Percentiles rank a stretch among this genome's conserved stretches.
phyloP scores from a whole-genome alignment of 2,329 filamentous ascomycete genomes.

The Purpureocillium takamizusanense region DNA sequence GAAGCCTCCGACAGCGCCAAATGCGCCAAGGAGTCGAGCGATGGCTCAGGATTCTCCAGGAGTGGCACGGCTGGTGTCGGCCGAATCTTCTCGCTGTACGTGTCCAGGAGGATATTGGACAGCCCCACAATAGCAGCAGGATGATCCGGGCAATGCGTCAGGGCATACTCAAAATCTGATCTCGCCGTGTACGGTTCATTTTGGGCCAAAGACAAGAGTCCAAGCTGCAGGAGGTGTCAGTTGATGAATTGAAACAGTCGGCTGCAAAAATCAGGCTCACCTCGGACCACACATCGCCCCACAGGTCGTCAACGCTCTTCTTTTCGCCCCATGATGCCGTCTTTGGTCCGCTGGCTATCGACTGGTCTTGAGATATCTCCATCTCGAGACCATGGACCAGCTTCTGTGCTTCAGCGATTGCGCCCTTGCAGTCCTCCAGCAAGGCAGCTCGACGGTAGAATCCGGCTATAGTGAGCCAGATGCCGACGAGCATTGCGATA shows the following conservation, averaged over 20 bases:
- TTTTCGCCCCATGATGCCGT: constrained; percentile 67
- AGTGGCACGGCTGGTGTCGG: constrained; percentile 45
- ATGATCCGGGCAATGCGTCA: constrained; percentile 74
- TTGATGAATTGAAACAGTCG: constrained; percentile 1
- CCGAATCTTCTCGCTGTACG: constrained; percentile 63
- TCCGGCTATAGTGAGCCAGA: constrained; percentile 85
- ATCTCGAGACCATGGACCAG: constrained; percentile 63
- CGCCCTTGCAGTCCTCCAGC: constrained; percentile 70
- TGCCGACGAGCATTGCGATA: constrained; percentile 53
- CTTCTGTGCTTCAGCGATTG: constrained; percentile 72
- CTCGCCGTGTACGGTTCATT: constrained; percentile 60
- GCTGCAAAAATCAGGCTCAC: constrained; percentile 37
- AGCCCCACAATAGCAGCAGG: constrained; percentile 71
- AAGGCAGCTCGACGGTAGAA: constrained; percentile 79
- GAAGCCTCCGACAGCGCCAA: constrained; percentile 1
- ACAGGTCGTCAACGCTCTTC: constrained; percentile 74
- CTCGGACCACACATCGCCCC: constrained; percentile 76
- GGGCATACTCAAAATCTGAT: constrained; percentile 69
- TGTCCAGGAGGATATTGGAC: constrained; percentile 76
- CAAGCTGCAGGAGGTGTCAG: constrained; percentile 44
- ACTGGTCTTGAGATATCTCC: constrained; percentile 53
- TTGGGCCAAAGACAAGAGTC: constrained; percentile 55
- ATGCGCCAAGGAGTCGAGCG: constrained; percentile 4
- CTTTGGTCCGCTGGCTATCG: constrained; percentile 52
- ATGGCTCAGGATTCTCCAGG: constrained; percentile 18